Percentiles rank a stretch among this genome's conserved stretches.
phyloP scores from a whole-genome alignment of 768 basidiomycete species.

The Tricholoma flavovirens region DNA sequence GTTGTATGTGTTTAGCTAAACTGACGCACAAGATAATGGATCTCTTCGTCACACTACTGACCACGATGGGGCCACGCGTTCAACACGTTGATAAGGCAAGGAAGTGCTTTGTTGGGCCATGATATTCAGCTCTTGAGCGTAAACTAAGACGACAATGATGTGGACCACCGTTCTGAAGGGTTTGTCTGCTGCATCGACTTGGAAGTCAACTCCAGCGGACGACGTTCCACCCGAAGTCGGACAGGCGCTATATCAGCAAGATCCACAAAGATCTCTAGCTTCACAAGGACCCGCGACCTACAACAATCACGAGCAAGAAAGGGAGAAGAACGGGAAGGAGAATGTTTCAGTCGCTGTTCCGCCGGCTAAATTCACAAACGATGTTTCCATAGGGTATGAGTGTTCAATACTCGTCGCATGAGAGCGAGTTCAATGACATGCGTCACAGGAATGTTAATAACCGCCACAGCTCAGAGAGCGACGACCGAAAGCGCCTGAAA shows the following conservation, averaged over 20 bases:
- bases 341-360: background rate
- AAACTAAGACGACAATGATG: background rate
- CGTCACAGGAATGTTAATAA: background rate
- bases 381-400: background rate
- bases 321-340: background rate
- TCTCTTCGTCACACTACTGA: background rate
- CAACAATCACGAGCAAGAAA: background rate
- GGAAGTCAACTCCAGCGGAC: background rate
- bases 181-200: background rate
- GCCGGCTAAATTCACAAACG: background rate
- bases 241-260: background rate
- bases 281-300: background rate
- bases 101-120: background rate
- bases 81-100: slow-evolving; percentile 1
- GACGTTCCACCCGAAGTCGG: background rate
- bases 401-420: background rate
- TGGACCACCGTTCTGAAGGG: background rate
- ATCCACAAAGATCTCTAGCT: background rate
- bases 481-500: background rate
- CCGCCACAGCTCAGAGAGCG: too few relatives aligned
- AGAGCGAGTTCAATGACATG: background rate
- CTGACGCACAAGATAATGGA: background rate
- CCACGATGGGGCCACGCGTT: slow-evolving; percentile 1
- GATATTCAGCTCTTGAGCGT: background rate
- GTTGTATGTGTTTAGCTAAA: background rate